phyloP scores from a whole-genome alignment of 1,284 basidiomycete genomes.

The Boletus holoroseus region DNA sequence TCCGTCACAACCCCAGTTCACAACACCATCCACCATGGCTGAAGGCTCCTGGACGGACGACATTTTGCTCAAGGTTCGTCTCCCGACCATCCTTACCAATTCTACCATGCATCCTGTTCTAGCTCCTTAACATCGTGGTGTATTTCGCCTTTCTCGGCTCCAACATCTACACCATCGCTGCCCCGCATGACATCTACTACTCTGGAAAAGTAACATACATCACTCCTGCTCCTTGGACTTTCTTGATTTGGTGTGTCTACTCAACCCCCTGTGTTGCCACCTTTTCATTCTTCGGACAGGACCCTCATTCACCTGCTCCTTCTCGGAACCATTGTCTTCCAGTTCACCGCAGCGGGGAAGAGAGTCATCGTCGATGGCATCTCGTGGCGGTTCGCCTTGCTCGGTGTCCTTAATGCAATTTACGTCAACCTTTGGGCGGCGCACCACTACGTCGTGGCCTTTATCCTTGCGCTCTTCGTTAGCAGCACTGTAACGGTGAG shows the following conservation, averaged over 20 bases:
- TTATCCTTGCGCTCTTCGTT: constrained; percentile 82
- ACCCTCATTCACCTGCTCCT: constrained; percentile 82
- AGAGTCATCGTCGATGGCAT: constrained; percentile 78
- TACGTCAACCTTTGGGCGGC: constrained; percentile 79
- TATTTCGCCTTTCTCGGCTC: constrained; percentile 82
- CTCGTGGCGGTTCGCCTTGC: constrained; percentile 83
- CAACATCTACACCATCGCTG: constrained; percentile 81
- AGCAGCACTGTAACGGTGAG: constrained; percentile 70
- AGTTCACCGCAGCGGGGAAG: constrained; percentile 82
- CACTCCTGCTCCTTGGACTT: constrained; percentile 85
- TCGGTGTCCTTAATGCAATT: constrained; percentile 78
- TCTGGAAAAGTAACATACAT: constrained; percentile 79
- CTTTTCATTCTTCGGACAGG: constrained; percentile 39
- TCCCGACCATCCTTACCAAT: not conserved
- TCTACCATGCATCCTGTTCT: not conserved
- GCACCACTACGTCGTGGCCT: constrained; percentile 72
- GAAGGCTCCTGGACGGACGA: constrained; percentile 65
- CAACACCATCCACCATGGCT: constrained; percentile 42
- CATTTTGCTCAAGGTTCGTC: constrained; percentile 69
- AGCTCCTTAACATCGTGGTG: constrained; percentile 75
- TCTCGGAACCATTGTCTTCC: constrained; percentile 84
- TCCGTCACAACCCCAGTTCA: not conserved
- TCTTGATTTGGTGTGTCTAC: constrained; percentile 64
- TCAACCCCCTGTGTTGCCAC: constrained; percentile 13
- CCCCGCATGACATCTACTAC: constrained; percentile 64